Evolutionary conservation across 140 eudicot species (phyloP), one percentile per base, ranked within the genome.

Genomic region (Bidens hawaiensis): DNA sequence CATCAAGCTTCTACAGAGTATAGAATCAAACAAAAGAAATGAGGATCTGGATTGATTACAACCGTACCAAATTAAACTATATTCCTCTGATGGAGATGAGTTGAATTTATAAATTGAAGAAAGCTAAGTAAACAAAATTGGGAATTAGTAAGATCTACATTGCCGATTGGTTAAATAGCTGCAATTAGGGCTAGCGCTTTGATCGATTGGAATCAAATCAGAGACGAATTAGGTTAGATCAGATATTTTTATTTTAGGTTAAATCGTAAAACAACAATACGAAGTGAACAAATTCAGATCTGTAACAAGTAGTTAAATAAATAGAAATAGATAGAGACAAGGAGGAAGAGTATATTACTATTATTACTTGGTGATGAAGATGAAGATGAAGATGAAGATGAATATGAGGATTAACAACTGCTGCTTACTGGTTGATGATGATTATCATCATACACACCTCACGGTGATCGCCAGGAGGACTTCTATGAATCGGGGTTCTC

Each of bases 401-500:
- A 68, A 17, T 60, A 64, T 17, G 57, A 64, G 0, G 15, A 65
- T 48, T 24, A 19, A 14, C 34, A 17, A 48, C 34, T 50, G 64
- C 53, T 62, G 46, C 67, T 61, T 61, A 24, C 62, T 71, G 61
- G 56, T 26, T n/a, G 10, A 71, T 27, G 70, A 25, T 38, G 76
- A 52, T 40, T 58, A 64, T 52, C 70, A 62, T 38, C 72, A 65
- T 65, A 50, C 17, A 69, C 51, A 9, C 38, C 34, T 31, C 65
- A 25, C 28, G 22, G 14, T 55, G 57, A 68, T 68, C 55, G 58
- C 59, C 26, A 26, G 57, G 33, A 63, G 0, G 6, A 0, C 12
- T 27, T 50, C 17, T 33, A 11, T 60, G 26, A 3, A 25, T 17
- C 11, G 31, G 18, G 19, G 22, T 25, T 24, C 25, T 19, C 25